These are phyloP conservation scores for Aspergillus eucalypticola DNA, from an alignment of 2,329 filamentous ascomycete genomes.

Conservation along the genomic window DNA sequence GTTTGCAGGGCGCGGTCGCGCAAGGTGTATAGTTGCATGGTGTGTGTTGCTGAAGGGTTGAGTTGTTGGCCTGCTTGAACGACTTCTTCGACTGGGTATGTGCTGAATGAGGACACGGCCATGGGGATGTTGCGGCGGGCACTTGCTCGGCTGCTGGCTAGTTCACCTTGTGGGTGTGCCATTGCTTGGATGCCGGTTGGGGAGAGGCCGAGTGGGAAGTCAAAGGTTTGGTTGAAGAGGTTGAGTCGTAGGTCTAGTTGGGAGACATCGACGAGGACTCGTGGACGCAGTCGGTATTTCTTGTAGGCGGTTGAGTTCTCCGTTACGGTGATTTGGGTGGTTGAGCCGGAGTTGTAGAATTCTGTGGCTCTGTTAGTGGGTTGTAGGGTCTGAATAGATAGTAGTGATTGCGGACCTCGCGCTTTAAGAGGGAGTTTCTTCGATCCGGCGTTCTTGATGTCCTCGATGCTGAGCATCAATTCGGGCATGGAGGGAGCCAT, in stretches of 20 bases:
- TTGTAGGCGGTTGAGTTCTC: slow-evolving; percentile 57
- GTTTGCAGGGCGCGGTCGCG: slow-evolving; percentile 26
- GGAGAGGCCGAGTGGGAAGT: slow-evolving; percentile 55
- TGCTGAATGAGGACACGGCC: slow-evolving; percentile 53
- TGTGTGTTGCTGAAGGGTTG: slow-evolving; percentile 17
- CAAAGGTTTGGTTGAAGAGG: slow-evolving; percentile 45
- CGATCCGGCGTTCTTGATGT: slow-evolving; percentile 11
- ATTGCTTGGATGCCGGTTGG: slow-evolving; percentile 56
- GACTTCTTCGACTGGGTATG: slow-evolving; percentile 50
- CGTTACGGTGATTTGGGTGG: slow-evolving; percentile 37
- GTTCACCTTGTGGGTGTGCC: slow-evolving; percentile 55
- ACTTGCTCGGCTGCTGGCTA: slow-evolving; percentile 52
- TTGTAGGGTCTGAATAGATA: neutral
- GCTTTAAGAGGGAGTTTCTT: slow-evolving; percentile 4
- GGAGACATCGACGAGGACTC: slow-evolving; percentile 46
- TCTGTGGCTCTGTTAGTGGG: slow-evolving; percentile 32
- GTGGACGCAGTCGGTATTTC: slow-evolving; percentile 51
- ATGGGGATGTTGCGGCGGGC: slow-evolving; percentile 46
- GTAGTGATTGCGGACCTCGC: neutral
- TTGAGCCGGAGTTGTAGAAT: slow-evolving; percentile 59
- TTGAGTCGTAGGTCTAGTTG: slow-evolving; percentile 45
- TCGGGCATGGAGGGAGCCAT: neutral
- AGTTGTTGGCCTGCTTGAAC: slow-evolving; percentile 26
- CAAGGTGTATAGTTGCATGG: slow-evolving; percentile 31
- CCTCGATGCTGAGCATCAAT: slow-evolving; percentile 15